Conservation (phyloP, 1,139 yeast genomes). For the Magnusiomyces tetraspermus region DNA sequence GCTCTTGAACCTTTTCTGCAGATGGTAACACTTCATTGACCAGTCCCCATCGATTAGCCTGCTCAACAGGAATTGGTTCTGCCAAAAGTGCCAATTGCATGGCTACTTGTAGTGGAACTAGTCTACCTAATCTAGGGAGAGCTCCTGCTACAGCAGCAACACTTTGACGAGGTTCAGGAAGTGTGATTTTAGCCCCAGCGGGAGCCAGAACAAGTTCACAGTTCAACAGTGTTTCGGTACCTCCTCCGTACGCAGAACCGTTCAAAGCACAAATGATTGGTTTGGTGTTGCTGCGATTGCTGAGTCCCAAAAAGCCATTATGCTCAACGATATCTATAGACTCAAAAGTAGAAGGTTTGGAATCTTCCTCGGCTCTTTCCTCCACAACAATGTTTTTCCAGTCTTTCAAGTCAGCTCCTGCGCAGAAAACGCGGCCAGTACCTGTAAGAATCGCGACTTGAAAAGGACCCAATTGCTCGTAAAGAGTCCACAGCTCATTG, state of each 20-base stretch:
- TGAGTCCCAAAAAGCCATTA: slow-evolving; percentile 28
- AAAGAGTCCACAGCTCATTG: slow-evolving; percentile 24
- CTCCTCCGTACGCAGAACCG: slow-evolving; percentile 30
- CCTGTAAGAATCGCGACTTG: slow-evolving; percentile 29
- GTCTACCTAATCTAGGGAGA: slow-evolving; percentile 26
- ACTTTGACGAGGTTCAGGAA: slow-evolving; percentile 30
- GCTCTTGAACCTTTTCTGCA: slow-evolving; percentile 22
- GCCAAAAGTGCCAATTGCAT: slow-evolving; percentile 27
- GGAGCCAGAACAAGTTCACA: slow-evolving; percentile 30
- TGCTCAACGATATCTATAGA: neutral
- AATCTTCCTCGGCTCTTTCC: slow-evolving; percentile 6
- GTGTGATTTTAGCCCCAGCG: slow-evolving; percentile 22
- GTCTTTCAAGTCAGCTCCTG: slow-evolving; percentile 30
- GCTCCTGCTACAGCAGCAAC: slow-evolving; percentile 30
- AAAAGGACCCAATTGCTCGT: slow-evolving; percentile 23
- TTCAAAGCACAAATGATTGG: slow-evolving; percentile 30
- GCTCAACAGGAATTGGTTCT: slow-evolving; percentile 26
- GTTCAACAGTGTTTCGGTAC: slow-evolving; percentile 28
- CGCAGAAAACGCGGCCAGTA: slow-evolving; percentile 26
- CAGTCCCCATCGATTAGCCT: slow-evolving; percentile 27
- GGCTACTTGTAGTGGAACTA: slow-evolving; percentile 26
- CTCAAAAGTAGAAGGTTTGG: neutral
- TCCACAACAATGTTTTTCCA: slow-evolving; percentile 9
- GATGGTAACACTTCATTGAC: slow-evolving; percentile 24
- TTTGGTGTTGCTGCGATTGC: slow-evolving; percentile 24